Evolutionary conservation across 768 basidiomycete species (phyloP).

Genomic region (Boletus edulis): DNA sequence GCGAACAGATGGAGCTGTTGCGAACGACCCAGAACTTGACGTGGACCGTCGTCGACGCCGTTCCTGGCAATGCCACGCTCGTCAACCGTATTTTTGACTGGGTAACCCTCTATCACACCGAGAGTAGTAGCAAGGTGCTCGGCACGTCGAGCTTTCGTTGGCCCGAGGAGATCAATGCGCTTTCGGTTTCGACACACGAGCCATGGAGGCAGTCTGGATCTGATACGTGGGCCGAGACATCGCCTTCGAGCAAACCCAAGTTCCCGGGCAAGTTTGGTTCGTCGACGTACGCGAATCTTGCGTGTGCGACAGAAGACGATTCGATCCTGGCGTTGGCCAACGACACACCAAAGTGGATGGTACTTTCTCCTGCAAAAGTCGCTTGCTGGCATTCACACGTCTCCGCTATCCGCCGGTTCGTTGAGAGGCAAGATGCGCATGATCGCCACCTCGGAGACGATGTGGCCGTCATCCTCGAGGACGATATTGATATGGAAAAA

Average conservation of each 20-base stretch:
- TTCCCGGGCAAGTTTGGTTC: neutral
- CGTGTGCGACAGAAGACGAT: constrained; percentile 45
- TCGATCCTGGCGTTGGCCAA: constrained; percentile 34
- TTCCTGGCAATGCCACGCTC: constrained; percentile 36
- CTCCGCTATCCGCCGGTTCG: constrained; percentile 45
- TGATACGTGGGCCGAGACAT: constrained; percentile 17
- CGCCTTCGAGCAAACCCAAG: neutral
- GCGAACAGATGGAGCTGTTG: constrained; percentile 55
- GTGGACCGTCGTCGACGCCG: constrained; percentile 57
- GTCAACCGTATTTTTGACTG: constrained; percentile 42
- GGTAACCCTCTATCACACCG: constrained; percentile 29
- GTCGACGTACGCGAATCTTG: constrained; percentile 22
- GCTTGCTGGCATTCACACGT: constrained; percentile 76
- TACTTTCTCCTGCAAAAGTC: constrained; percentile 57
- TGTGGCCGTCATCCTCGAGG: constrained; percentile 63
- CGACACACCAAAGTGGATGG: constrained; percentile 41
- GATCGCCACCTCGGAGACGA: constrained; percentile 22
- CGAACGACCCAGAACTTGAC: constrained; percentile 42
- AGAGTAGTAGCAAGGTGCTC: neutral
- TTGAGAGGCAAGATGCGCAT: constrained; percentile 26
- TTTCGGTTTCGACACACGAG: constrained; percentile 9
- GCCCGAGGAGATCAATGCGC: constrained; percentile 37
- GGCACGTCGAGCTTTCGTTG: constrained; percentile 32
- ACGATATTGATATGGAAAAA: constrained; percentile 76
- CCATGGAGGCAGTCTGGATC: constrained; percentile 18